phyloP scores from a whole-genome alignment of 2,329 filamentous ascomycete genomes.

The Penicillium hordei region DNA sequence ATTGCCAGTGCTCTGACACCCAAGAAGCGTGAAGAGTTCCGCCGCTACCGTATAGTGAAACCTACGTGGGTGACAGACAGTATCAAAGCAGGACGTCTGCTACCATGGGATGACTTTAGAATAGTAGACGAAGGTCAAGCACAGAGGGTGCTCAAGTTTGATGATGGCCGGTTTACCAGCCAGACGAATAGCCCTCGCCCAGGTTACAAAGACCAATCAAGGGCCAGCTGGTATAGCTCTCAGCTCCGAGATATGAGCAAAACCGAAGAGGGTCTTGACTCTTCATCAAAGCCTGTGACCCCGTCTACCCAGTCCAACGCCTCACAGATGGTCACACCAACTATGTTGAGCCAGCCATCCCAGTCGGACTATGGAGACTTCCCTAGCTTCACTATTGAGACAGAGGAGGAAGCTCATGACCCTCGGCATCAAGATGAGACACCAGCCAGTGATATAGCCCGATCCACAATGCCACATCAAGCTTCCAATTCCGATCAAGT shows the following conservation, averaged over 20 bases:
- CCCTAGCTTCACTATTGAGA: constrained; percentile 29
- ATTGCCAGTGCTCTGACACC: constrained; percentile 87
- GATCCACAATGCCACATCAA: background rate
- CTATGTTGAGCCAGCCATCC: constrained; percentile 28
- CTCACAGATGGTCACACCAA: constrained; percentile 25
- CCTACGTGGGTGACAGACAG: constrained; percentile 94
- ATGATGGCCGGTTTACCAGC: constrained; percentile 63
- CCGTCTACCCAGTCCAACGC: constrained; percentile 12
- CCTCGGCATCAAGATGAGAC: background rate
- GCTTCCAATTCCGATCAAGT: background rate
- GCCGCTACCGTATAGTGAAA: constrained; percentile 85
- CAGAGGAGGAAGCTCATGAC: background rate
- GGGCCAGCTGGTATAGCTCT: constrained; percentile 76
- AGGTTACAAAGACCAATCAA: constrained; percentile 78
- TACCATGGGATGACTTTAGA: constrained; percentile 84
- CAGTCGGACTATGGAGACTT: constrained; percentile 47
- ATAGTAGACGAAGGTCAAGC: constrained; percentile 79
- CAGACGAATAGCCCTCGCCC: constrained; percentile 60
- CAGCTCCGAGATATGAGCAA: constrained; percentile 57
- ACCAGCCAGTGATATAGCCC: background rate
- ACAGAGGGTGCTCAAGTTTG: constrained; percentile 73
- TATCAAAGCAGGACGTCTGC: constrained; percentile 71
- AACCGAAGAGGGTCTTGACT: constrained; percentile 24
- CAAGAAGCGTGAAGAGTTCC: constrained; percentile 89
- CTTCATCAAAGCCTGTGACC: background rate